phyloP scores from a whole-genome alignment of 106 monocot species.

The Dendrobium catenatum region DNA sequence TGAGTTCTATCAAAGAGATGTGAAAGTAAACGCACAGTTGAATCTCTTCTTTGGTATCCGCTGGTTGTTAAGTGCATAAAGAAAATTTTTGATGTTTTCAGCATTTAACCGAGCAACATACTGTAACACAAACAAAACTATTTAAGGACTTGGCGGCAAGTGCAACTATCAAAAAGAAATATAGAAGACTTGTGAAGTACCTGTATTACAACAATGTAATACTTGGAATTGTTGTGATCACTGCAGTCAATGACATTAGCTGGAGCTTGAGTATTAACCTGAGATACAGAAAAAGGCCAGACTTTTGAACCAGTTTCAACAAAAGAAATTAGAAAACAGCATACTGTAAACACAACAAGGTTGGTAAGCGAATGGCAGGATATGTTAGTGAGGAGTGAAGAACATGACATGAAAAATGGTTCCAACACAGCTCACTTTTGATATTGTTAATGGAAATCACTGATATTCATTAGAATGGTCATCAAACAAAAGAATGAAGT shows the following conservation, averaged over 20 bases:
- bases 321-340: neutral
- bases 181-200: slow-evolving; percentile 18
- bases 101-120: slow-evolving; percentile 85
- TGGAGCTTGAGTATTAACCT: slow-evolving; percentile 94
- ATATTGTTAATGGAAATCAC: neutral
- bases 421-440: neutral
- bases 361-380: neutral
- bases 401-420: neutral
- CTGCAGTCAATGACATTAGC: slow-evolving; percentile 69
- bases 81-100: slow-evolving; percentile 86
- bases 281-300: slow-evolving; percentile 6
- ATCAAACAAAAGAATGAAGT: slow-evolving; percentile 2
- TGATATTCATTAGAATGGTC: neutral
- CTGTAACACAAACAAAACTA: slow-evolving; percentile 26
- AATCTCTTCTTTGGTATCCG: slow-evolving; percentile 94
- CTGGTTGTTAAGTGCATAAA: slow-evolving; percentile 71
- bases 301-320: neutral
- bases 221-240: slow-evolving; percentile 87
- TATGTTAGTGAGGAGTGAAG: neutral
- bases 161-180: neutral
- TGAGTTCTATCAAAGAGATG: neutral
- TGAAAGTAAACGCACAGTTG: slow-evolving; percentile 58
- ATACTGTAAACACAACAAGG: neutral
- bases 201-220: slow-evolving; percentile 90
- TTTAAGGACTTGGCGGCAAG: neutral